Conservation (phyloP, 2,329 filamentous ascomycete genomes). For the Pyrenophora graminea region DNA sequence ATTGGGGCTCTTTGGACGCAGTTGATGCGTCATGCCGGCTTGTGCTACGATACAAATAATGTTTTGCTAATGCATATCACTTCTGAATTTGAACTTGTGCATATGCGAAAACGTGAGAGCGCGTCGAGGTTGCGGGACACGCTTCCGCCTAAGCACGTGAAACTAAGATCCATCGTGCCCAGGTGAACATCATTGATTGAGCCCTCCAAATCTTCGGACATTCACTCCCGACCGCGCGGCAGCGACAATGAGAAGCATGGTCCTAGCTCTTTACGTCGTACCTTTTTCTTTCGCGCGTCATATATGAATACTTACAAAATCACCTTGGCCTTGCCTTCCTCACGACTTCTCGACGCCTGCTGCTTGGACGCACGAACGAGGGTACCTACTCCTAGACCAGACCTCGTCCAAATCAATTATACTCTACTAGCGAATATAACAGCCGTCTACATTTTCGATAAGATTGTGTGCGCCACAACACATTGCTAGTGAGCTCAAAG, state of each 20-base stretch:
- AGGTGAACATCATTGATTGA: constrained; percentile 1
- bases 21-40: constrained; percentile 32
- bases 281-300: background rate
- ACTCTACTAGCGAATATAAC: background rate
- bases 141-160: constrained; percentile 9
- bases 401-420: background rate
- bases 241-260: constrained; percentile 5
- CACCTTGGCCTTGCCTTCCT: constrained; percentile 6
- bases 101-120: constrained; percentile 27
- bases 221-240: no score
- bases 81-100: constrained; percentile 5
- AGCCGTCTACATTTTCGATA: no score
- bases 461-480: background rate
- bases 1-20: constrained; percentile 38
- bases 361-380: background rate
- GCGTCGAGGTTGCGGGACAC: constrained; percentile 22
- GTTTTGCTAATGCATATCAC: constrained; percentile 26
- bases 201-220: constrained; percentile 8
- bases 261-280: background rate
- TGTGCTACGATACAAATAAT: constrained; percentile 42
- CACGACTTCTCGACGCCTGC: constrained; percentile 4
- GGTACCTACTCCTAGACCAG: background rate
- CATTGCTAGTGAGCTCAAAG: background rate
- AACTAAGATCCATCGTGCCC: constrained; percentile 1
- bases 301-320: constrained; percentile 10